These are phyloP conservation scores for Talaromyces albobiverticillius DNA, from an alignment of 2,329 filamentous ascomycete species.

Conservation along the genomic window DNA sequence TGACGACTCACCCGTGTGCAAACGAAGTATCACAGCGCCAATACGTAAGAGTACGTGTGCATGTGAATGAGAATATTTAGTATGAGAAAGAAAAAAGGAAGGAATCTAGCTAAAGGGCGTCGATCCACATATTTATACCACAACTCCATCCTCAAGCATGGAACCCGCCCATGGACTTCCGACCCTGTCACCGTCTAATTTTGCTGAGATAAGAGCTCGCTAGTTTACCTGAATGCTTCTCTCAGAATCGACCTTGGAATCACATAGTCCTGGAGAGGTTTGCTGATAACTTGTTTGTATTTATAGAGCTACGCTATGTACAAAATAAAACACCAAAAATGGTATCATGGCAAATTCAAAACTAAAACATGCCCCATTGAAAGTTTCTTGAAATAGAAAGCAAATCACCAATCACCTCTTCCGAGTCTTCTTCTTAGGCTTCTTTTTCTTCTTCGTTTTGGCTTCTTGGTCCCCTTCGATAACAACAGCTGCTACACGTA, in stretches of 20 bases:
- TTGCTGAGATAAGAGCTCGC: too few relatives aligned
- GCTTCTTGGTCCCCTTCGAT: conserved; percentile 32
- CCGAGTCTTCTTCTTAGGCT: conserved; percentile 45
- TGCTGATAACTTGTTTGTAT: neutral
- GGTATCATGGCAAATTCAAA: neutral
- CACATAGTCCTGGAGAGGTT: neutral
- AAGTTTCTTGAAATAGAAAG: neutral
- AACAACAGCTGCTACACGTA: conserved; percentile 26
- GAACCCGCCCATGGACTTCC: too few relatives aligned
- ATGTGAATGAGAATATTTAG: too few relatives aligned
- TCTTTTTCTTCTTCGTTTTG: conserved; percentile 38
- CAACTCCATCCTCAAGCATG: too few relatives aligned
- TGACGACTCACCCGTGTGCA: too few relatives aligned
- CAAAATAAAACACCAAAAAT: neutral
- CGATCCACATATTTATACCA: too few relatives aligned
- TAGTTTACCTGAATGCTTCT: neutral
- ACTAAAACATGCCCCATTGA: neutral
- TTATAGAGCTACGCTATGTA: neutral
- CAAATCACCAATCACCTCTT: conserved; percentile 34
- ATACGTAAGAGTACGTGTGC: too few relatives aligned
- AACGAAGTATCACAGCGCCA: too few relatives aligned
- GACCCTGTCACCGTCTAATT: too few relatives aligned
- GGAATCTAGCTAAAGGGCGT: too few relatives aligned
- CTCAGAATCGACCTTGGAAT: neutral
- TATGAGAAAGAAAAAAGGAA: too few relatives aligned